Evolutionary conservation across 352 stramenopile genomes (phyloP).

Genomic region (Pythium volutum): DNA sequence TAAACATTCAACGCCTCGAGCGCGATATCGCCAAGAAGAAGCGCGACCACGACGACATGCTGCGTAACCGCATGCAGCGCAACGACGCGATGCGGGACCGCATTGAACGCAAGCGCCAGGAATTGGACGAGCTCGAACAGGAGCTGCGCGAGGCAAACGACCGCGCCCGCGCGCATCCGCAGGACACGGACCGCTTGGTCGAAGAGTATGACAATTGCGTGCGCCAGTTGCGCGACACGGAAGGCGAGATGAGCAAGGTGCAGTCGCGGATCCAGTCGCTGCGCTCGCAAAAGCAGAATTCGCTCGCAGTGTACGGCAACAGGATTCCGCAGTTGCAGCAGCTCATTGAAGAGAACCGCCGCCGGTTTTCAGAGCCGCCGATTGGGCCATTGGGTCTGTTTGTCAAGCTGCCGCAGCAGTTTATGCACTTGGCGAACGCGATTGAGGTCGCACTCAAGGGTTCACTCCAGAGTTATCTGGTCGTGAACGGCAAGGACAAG

Average conservation of each 20-base stretch:
- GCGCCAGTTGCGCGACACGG: constrained; percentile 52
- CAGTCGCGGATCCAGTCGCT: constrained; percentile 49
- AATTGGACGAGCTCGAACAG: constrained; percentile 43
- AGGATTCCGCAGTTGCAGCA: constrained; percentile 69
- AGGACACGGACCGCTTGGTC: constrained; percentile 55
- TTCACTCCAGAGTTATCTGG: constrained; percentile 71
- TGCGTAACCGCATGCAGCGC: constrained; percentile 52
- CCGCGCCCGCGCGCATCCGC: constrained; percentile 12
- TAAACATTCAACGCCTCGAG: constrained; percentile 48
- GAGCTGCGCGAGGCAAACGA: constrained; percentile 23
- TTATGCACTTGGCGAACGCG: constrained; percentile 62
- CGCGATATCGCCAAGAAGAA: constrained; percentile 53
- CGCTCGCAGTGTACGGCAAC: constrained; percentile 62
- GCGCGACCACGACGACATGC: constrained; percentile 50
- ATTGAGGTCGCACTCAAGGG: constrained; percentile 77
- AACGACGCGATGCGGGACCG: constrained; percentile 57
- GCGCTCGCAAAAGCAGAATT: constrained; percentile 51
- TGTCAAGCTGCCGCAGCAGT: constrained; percentile 66
- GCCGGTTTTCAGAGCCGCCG: constrained; percentile 56
- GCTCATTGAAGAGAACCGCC: constrained; percentile 66
- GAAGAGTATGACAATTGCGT: constrained; percentile 54
- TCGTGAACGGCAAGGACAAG: constrained; percentile 77
- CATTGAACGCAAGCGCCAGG: constrained; percentile 46
- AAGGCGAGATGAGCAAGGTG: constrained; percentile 42
- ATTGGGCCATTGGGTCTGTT: constrained; percentile 75